These are phyloP conservation scores for Cercospora citrullina DNA, from an alignment of 2,329 filamentous ascomycete genomes.

Conservation along the genomic window DNA sequence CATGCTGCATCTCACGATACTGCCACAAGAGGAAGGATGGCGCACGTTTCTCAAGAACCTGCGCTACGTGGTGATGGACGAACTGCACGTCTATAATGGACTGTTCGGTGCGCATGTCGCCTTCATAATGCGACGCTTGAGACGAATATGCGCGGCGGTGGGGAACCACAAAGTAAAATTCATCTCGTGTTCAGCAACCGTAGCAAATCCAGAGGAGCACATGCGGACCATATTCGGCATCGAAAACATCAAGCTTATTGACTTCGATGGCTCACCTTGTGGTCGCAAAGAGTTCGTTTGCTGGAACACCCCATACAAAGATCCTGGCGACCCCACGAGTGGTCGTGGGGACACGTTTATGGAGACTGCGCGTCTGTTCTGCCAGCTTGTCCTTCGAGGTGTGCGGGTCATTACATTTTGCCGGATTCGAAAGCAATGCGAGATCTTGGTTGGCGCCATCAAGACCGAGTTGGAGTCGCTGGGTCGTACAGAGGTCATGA, in stretches of 20 bases:
- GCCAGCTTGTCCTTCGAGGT: conserved; percentile 81
- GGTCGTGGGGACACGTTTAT: conserved; percentile 79
- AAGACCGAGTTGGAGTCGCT: conserved; percentile 73
- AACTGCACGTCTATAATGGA: conserved; percentile 95
- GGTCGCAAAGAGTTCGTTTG: conserved; percentile 93
- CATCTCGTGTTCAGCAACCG: conserved; percentile 93
- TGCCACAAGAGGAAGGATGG: conserved; percentile 91
- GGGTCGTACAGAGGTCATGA: conserved; percentile 71
- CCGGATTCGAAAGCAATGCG: conserved; percentile 81
- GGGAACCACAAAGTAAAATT: conserved; percentile 86
- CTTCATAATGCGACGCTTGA: conserved; percentile 86
- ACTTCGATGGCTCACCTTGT: conserved; percentile 90
- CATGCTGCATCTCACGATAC: conserved; percentile 92
- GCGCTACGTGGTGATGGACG: conserved; percentile 79
- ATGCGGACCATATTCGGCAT: conserved; percentile 95
- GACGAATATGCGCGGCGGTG: conserved; percentile 84
- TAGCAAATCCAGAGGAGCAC: conserved; percentile 87
- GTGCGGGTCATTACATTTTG: conserved; percentile 94
- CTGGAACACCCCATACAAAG: conserved; percentile 96
- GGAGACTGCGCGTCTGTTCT: conserved; percentile 89
- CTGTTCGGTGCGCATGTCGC: conserved; percentile 92
- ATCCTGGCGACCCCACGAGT: conserved; percentile 80
- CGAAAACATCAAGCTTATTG: conserved; percentile 74
- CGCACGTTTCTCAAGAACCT: conserved; percentile 83
- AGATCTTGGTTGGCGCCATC: conserved; percentile 76